Percentiles rank a stretch among this genome's conserved stretches.
phyloP scores from a whole-genome alignment of 2,329 filamentous ascomycete species.

The Diaporthe longicolla region DNA sequence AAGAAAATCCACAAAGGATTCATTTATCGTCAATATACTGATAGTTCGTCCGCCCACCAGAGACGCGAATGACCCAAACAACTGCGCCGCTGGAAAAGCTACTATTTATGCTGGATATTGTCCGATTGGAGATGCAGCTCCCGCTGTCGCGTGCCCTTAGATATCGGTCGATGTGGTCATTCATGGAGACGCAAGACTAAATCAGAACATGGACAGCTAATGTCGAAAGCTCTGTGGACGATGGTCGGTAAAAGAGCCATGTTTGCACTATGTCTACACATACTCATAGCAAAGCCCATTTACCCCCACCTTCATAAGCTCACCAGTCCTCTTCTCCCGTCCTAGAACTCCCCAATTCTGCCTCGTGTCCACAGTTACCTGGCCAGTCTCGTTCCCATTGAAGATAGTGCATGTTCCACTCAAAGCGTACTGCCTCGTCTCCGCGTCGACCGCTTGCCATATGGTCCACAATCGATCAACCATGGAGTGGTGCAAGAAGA shows the following conservation, averaged over 20 bases:
- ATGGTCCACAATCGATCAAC: constrained; percentile 53
- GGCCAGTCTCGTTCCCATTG: background rate
- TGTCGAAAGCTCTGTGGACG: background rate
- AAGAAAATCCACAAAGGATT: background rate
- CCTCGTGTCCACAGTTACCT: background rate
- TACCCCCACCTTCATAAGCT: background rate
- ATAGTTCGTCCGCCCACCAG: background rate
- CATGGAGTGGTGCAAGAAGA: constrained; percentile 53
- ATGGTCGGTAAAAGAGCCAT: background rate
- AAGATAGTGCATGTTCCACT: no score
- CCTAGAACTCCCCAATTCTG: background rate
- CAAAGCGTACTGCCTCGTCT: no score
- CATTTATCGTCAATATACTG: background rate
- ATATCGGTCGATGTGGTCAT: background rate
- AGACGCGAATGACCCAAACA: constrained; percentile 3
- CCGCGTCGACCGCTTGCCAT: constrained; percentile 48
- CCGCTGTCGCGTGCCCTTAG: background rate
- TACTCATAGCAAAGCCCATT: background rate
- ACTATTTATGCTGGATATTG: constrained; percentile 3
- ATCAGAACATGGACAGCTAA: background rate
- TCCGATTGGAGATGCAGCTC: background rate
- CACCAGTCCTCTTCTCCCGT: background rate
- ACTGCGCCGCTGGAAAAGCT: background rate
- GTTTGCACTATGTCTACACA: background rate
- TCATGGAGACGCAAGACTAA: background rate